A percentile compares a stretch with the other conserved stretches of the same genome.
phyloP scores from a whole-genome alignment of 2,329 filamentous ascomycete genomes.

The Plenodomus biglobosus region DNA sequence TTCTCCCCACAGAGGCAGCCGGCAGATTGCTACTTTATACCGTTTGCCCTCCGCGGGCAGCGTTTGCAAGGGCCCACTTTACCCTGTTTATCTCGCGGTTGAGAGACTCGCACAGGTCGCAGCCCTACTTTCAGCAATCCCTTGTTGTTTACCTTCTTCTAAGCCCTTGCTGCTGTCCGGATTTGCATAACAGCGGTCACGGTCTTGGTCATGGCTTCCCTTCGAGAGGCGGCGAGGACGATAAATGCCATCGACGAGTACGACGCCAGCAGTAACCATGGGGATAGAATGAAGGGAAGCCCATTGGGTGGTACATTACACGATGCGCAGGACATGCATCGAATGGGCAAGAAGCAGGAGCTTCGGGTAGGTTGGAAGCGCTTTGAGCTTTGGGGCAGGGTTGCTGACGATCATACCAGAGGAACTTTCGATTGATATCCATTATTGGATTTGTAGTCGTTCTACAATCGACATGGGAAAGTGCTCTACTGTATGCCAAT shows the following conservation, averaged over 20 bases:
- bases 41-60: not conserved
- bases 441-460: slow-evolving; percentile 22
- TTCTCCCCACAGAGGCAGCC: not conserved
- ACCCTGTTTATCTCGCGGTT: not conserved
- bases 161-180: not conserved
- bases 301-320: slow-evolving; percentile 13
- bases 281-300: slow-evolving; percentile 6
- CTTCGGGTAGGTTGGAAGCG: slow-evolving; percentile 11
- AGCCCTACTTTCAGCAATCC: not conserved
- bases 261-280: slow-evolving; percentile 5
- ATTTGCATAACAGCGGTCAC: not conserved
- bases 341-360: slow-evolving; percentile 28
- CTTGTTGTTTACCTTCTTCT: not conserved
- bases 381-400: not conserved
- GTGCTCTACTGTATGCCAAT: slow-evolving; percentile 11
- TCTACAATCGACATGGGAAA: slow-evolving; percentile 25
- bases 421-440: slow-evolving; percentile 20
- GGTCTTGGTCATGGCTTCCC: slow-evolving; percentile 4
- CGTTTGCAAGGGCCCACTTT: not conserved
- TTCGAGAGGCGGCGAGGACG: slow-evolving; percentile 5
- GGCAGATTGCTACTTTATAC: not conserved
- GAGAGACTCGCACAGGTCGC: not conserved
- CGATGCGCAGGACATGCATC: slow-evolving; percentile 24
- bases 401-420: slow-evolving; percentile 7
- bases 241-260: slow-evolving; percentile 13